phyloP scores from a whole-genome alignment of 1,284 basidiomycete genomes.

The Microbotryum intermedium region DNA sequence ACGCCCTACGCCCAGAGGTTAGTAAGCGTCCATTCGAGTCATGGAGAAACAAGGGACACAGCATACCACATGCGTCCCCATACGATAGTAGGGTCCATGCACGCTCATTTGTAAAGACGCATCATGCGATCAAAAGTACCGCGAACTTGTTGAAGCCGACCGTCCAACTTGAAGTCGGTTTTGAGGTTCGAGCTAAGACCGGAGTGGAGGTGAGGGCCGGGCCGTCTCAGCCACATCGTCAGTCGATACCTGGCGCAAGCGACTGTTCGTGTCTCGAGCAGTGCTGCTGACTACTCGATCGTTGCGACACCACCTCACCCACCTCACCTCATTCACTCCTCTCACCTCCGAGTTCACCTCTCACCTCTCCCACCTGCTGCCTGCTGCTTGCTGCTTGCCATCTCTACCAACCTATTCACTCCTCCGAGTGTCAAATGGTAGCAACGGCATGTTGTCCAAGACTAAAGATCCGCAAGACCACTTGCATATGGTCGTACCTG shows the following conservation, averaged over 20 bases:
- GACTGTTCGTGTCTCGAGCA: no score
- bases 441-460: not conserved
- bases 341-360: no score
- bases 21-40: no score
- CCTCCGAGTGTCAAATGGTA: not conserved
- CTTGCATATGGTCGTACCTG: constrained; percentile 52
- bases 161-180: constrained; percentile 69
- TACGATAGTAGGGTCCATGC: not conserved
- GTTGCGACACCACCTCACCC: no score
- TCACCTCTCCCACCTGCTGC: no score
- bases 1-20: not conserved
- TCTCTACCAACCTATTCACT: not conserved
- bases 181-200: constrained; percentile 72
- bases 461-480: constrained; percentile 38
- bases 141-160: constrained; percentile 33
- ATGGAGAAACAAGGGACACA: no score
- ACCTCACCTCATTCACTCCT: no score
- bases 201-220: no score
- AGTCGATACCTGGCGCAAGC: no score
- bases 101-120: not conserved
- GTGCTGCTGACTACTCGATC: no score
- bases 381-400: no score
- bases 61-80: no score
- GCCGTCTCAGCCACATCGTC: constrained; percentile 43
- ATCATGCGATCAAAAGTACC: not conserved